phyloP scores from a whole-genome alignment of 1,284 basidiomycete genomes.

The Ustilago crameri region DNA sequence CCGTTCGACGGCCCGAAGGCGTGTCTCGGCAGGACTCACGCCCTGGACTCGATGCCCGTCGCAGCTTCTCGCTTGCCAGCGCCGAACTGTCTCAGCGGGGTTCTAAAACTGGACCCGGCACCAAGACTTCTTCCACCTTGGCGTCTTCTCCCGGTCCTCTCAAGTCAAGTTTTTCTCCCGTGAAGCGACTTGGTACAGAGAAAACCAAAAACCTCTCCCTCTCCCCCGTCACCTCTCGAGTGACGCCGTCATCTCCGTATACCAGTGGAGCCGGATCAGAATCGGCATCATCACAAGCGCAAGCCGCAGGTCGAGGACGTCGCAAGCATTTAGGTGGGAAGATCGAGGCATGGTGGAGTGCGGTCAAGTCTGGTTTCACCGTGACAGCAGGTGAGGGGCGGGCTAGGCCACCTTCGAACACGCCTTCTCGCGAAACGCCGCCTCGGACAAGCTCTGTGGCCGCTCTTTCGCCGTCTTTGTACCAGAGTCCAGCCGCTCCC shows the following conservation, averaged over 20 bases:
- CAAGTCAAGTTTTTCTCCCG: constrained; percentile 34
- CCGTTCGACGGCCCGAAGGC: constrained; percentile 29
- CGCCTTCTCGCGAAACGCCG: constrained; percentile 18
- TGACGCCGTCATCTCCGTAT: constrained; percentile 36
- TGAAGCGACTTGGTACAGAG: constrained; percentile 41
- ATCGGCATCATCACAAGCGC: constrained; percentile 28
- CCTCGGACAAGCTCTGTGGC: constrained; percentile 27
- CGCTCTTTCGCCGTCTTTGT: constrained; percentile 35
- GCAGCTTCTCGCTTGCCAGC: constrained; percentile 45
- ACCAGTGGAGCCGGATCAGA: constrained; percentile 30
- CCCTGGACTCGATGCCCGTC: constrained; percentile 18
- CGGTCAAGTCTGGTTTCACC: constrained; percentile 63
- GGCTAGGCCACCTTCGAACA: constrained; percentile 17
- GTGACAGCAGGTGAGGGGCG: constrained; percentile 29
- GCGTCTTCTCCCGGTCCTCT: constrained; percentile 25
- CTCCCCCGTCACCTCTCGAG: constrained; percentile 54
- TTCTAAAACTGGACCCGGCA: constrained; percentile 6
- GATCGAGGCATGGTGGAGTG: constrained; percentile 66
- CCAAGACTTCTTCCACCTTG: constrained; percentile 14
- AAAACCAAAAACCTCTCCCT: constrained; percentile 53
- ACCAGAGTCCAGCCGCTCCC: constrained; percentile 20
- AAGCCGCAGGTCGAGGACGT: constrained; percentile 39
- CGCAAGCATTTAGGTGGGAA: constrained; percentile 58
- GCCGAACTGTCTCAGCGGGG: constrained; percentile 30
- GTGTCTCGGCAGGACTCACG: constrained; percentile 18